These are phyloP conservation scores for Macaranga tanarius DNA, from an alignment of 441 rosid species.

Conservation along the genomic window DNA sequence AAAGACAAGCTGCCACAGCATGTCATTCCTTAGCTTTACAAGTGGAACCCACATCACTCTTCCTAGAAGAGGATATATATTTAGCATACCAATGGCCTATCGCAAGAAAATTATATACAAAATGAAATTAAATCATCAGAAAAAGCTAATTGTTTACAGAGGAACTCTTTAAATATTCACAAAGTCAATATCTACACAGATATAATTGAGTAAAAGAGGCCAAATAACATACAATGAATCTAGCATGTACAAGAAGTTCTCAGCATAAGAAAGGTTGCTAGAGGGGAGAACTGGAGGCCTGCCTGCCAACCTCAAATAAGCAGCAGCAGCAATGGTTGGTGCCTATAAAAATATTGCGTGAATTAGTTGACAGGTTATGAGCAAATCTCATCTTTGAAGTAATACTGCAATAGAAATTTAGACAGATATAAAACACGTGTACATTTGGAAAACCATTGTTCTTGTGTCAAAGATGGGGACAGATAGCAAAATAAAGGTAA, in stretches of 20 bases:
- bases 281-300: slow-evolving; percentile 94
- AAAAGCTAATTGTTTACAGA: background rate
- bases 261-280: slow-evolving; percentile 78
- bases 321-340: slow-evolving; percentile 97
- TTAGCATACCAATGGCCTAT: background rate
- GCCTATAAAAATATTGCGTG: slow-evolving; percentile 49
- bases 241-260: slow-evolving; percentile 92
- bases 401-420: background rate
- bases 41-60: background rate
- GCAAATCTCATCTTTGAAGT: background rate
- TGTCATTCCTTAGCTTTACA: background rate
- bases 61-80: background rate
- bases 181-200: background rate
- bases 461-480: background rate
- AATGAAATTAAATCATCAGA: background rate
- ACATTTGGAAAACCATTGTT: background rate
- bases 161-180: background rate
- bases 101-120: background rate
- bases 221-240: slow-evolving; percentile 69
- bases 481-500: slow-evolving; percentile 10
- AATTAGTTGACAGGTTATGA: slow-evolving; percentile 6
- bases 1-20: background rate
- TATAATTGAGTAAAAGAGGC: slow-evolving; percentile 1
- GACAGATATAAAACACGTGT: background rate
- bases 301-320: slow-evolving; percentile 92